phyloP scores from a whole-genome alignment of 345 rosid species.

The Fremontodendron californicum region DNA sequence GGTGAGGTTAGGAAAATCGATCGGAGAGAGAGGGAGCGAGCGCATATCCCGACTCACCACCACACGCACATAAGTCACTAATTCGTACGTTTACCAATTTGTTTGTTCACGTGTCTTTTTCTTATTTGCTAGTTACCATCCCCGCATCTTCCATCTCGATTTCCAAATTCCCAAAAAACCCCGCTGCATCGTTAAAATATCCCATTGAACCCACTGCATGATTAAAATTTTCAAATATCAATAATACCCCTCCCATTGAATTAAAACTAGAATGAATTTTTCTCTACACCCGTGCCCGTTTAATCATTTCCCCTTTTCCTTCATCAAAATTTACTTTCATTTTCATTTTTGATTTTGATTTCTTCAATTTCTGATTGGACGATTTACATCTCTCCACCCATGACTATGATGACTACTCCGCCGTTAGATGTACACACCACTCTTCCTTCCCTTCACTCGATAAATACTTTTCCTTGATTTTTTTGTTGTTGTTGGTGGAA shows the following conservation, averaged over 20 bases:
- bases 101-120: constrained; percentile 21
- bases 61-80: constrained; percentile 16
- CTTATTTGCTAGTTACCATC: constrained; percentile 24
- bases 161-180: constrained; percentile 18
- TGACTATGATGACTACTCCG: constrained; percentile 84
- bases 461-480: neutral
- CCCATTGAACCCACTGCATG: no score
- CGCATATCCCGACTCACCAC: no score
- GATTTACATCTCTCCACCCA: constrained; percentile 27
- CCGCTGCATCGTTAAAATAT: no score
- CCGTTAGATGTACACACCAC: constrained; percentile 57
- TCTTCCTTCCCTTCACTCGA: neutral
- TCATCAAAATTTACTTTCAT: neutral
- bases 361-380: constrained; percentile 37
- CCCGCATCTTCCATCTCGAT: constrained; percentile 23
- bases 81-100: neutral
- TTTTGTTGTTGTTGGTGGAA: neutral
- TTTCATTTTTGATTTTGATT: neutral
- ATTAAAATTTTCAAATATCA: no score
- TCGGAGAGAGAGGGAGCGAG: no score
- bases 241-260: constrained; percentile 23
- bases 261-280: constrained; percentile 26
- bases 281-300: no score
- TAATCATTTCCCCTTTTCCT: no score
- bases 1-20: no score